A percentile compares a stretch with the other conserved stretches of the same genome.
These are phyloP conservation scores for Monosporascus ibericus DNA, from an alignment of 2,329 filamentous ascomycete species.

Conservation along the genomic window DNA sequence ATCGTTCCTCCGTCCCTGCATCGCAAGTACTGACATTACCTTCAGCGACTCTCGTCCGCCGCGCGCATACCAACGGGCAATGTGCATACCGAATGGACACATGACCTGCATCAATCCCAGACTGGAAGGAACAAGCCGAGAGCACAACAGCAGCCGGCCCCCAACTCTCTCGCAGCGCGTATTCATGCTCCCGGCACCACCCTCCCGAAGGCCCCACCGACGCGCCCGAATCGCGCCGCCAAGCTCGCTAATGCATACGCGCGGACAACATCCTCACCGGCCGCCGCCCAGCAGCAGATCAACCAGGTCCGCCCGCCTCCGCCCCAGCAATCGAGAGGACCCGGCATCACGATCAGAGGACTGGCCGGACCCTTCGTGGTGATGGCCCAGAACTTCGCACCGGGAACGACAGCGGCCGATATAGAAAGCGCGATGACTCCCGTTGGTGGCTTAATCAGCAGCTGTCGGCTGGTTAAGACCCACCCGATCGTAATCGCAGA, in stretches of 20 bases:
- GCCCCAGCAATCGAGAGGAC: slow-evolving; percentile 15
- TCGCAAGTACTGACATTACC: slow-evolving; percentile 13
- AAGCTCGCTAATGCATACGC: slow-evolving; percentile 40
- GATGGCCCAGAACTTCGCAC: slow-evolving; percentile 75
- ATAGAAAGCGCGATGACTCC: slow-evolving; percentile 78
- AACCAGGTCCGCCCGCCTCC: slow-evolving; percentile 21
- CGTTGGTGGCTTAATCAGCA: slow-evolving; percentile 61
- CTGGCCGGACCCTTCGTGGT: slow-evolving; percentile 65
- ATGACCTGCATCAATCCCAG: slow-evolving; percentile 56
- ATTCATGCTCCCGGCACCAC: slow-evolving; percentile 34
- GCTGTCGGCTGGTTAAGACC: slow-evolving; percentile 62
- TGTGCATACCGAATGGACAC: slow-evolving; percentile 64
- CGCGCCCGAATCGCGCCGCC: slow-evolving; percentile 27
- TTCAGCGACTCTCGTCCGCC: slow-evolving; percentile 26
- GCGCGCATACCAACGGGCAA: slow-evolving; percentile 40
- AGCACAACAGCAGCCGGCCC: slow-evolving; percentile 28
- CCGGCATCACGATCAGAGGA: slow-evolving; percentile 66
- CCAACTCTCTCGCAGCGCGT: slow-evolving; percentile 40
- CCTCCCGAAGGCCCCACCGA: slow-evolving; percentile 19
- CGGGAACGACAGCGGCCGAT: slow-evolving; percentile 73
- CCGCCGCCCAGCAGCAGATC: slow-evolving; percentile 27
- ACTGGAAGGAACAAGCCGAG: slow-evolving; percentile 33
- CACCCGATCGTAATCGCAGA: slow-evolving; percentile 71
- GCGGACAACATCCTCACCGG: slow-evolving; percentile 31
- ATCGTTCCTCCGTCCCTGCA: not conserved